phyloP scores from a whole-genome alignment of 768 basidiomycete species.

The Hebeloma cylindrosporum region DNA sequence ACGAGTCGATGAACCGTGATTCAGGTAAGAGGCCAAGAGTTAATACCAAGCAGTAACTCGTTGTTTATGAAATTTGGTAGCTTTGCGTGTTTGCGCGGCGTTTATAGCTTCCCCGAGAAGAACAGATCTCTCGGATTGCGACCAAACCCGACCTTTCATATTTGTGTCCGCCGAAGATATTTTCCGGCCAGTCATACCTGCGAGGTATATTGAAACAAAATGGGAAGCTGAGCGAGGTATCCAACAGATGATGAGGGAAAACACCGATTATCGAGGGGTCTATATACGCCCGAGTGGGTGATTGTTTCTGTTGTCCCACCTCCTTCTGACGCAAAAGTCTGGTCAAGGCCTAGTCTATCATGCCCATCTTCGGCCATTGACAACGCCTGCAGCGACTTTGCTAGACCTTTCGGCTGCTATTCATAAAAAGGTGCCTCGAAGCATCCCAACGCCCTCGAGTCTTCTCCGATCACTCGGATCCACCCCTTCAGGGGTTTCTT shows the following conservation, averaged over 20 bases:
- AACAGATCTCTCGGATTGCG: conserved; percentile 23
- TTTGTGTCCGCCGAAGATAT: conserved; percentile 96
- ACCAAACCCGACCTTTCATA: conserved; percentile 70
- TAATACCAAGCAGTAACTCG: too few species aligned
- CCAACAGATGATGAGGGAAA: conserved; percentile 44
- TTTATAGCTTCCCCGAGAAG: conserved; percentile 52
- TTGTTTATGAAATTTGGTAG: conserved; percentile 41
- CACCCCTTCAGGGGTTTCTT: conserved; percentile 9
- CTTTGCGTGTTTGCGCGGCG: conserved; percentile 74
- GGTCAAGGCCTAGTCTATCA: conserved; percentile 90
- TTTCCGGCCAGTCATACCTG: conserved; percentile 82
- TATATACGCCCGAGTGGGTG: conserved; percentile 87
- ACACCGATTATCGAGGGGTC: conserved; percentile 59
- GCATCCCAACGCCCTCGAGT: conserved; percentile 63
- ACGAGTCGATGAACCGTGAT: conserved; percentile 86
- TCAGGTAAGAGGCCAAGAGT: too few species aligned
- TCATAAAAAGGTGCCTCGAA: conserved; percentile 57
- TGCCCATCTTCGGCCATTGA: conserved; percentile 87
- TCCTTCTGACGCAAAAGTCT: conserved; percentile 10
- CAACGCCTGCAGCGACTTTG: conserved; percentile 79
- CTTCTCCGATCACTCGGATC: conserved; percentile 56
- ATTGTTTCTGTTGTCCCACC: conserved; percentile 7
- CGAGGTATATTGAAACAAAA: conserved; percentile 91
- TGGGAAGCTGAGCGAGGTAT: conserved; percentile 83
- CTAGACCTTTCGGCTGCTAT: conserved; percentile 78